Evolutionary conservation across 2,329 filamentous ascomycete genomes (phyloP).

Genomic region (Malbranchea cinnamomea): DNA sequence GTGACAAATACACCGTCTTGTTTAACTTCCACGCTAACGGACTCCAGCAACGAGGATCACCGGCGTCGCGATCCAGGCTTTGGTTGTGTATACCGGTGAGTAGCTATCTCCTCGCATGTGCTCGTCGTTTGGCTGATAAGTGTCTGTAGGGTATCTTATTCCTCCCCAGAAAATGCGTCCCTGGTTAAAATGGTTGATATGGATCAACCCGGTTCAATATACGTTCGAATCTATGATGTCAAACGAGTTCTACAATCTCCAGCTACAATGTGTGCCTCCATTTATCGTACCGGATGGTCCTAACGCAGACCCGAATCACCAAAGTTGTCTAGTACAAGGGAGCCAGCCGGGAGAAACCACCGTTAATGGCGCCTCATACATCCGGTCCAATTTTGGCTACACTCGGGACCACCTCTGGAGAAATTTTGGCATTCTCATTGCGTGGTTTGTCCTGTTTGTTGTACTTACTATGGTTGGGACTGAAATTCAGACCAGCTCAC

Average conservation of each 20-base stretch:
- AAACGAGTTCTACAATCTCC: slow-evolving; percentile 52
- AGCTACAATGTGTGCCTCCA: slow-evolving; percentile 40
- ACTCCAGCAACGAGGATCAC: slow-evolving; percentile 31
- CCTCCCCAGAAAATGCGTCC: slow-evolving; percentile 46
- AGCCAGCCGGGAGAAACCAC: slow-evolving; percentile 36
- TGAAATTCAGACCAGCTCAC: slow-evolving; percentile 47
- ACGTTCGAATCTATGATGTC: slow-evolving; percentile 53
- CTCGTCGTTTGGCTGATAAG: neutral
- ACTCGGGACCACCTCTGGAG: slow-evolving; percentile 46
- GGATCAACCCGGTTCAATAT: slow-evolving; percentile 54
- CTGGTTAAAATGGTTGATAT: slow-evolving; percentile 50
- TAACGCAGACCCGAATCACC: slow-evolving; percentile 33
- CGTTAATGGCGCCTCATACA: slow-evolving; percentile 42
- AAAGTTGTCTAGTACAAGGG: slow-evolving; percentile 46
- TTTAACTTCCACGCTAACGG: neutral
- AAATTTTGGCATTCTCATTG: slow-evolving; percentile 68
- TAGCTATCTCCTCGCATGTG: no score
- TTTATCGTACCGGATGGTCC: slow-evolving; percentile 42
- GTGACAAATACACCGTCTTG: slow-evolving; percentile 7
- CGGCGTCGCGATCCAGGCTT: slow-evolving; percentile 33
- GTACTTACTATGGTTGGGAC: slow-evolving; percentile 61
- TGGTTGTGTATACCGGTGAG: slow-evolving; percentile 42
- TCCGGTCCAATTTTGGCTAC: slow-evolving; percentile 40
- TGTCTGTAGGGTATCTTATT: slow-evolving; percentile 42
- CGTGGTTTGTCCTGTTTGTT: slow-evolving; percentile 62